phyloP scores from a whole-genome alignment of 2,329 filamentous ascomycete species.

The Pseudohalonectria lignicola region DNA sequence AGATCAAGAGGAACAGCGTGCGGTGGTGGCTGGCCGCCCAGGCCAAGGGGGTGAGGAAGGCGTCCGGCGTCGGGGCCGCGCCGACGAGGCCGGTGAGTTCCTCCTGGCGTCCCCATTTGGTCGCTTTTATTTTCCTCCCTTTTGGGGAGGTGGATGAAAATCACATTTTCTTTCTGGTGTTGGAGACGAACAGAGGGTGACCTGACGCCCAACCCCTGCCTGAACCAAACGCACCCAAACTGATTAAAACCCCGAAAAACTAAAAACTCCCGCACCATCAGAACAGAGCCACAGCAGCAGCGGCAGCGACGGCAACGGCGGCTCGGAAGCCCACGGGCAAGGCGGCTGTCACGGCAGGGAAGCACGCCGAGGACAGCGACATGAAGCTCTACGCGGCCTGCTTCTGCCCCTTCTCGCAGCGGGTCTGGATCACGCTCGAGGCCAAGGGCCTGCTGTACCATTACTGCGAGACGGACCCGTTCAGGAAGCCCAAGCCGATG shows the following conservation, averaged over 20 bases:
- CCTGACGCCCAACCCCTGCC: too few species aligned
- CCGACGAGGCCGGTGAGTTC: slow-evolving; percentile 38
- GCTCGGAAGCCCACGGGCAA: slow-evolving; percentile 59
- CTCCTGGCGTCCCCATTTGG: too few species aligned
- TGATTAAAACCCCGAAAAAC: too few species aligned
- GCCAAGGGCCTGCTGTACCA: slow-evolving; percentile 69
- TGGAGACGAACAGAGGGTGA: too few species aligned
- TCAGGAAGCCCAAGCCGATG: slow-evolving; percentile 45
- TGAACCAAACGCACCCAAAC: too few species aligned
- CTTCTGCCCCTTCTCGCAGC: slow-evolving; percentile 80
- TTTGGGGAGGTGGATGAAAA: too few species aligned
- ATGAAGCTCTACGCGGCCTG: slow-evolving; percentile 74
- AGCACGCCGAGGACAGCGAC: slow-evolving; percentile 57
- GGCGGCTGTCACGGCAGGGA: slow-evolving; percentile 58
- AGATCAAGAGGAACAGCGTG: slow-evolving; percentile 73
- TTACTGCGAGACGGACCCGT: slow-evolving; percentile 78
- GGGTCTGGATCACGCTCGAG: slow-evolving; percentile 83
- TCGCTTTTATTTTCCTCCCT: too few species aligned
- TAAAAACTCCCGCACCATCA: too few species aligned
- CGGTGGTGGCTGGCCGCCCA: slow-evolving; percentile 53
- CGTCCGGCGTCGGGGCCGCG: slow-evolving; percentile 12
- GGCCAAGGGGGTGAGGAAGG: slow-evolving; percentile 55
- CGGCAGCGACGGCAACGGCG: slow-evolving; percentile 51
- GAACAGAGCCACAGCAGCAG: too few species aligned
- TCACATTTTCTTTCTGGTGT: too few species aligned